These are phyloP conservation scores for Lathyrus oleraceus DNA, from an alignment of 306 rosid species.

Conservation along the genomic window DNA sequence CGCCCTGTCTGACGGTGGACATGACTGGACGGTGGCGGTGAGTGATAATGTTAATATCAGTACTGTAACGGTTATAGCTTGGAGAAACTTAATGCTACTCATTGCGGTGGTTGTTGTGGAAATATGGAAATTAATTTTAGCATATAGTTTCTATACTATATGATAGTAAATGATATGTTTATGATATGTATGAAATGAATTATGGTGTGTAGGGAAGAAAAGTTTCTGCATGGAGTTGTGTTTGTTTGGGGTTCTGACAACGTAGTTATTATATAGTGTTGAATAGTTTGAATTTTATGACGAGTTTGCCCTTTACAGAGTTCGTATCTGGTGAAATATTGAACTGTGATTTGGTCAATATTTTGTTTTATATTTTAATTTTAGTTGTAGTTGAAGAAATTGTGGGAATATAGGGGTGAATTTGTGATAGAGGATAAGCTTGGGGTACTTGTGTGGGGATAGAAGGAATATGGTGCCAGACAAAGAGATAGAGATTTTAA, in stretches of 20 bases:
- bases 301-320: constrained; percentile 57
- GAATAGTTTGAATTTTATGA: constrained; percentile 10
- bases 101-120: constrained; percentile 20
- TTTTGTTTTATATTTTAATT: neutral
- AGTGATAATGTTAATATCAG: constrained; percentile 34
- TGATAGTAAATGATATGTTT: neutral
- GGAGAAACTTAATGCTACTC: constrained; percentile 27
- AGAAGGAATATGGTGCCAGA: constrained; percentile 33
- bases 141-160: neutral
- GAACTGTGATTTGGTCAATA: constrained; percentile 25
- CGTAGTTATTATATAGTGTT: constrained; percentile 18
- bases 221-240: constrained; percentile 21
- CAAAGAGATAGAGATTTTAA: constrained; percentile 9
- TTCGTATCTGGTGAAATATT: constrained; percentile 29
- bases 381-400: constrained; percentile 9
- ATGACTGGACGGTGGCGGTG: constrained; percentile 40
- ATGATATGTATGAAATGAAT: neutral
- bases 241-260: constrained; percentile 18
- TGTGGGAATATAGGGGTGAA: constrained; percentile 29
- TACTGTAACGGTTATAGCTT: neutral
- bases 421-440: constrained; percentile 38
- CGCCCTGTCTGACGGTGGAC: constrained; percentile 73
- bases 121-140: neutral
- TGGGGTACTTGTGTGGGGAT: constrained; percentile 28
- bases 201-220: neutral